Conservation (phyloP, 73 alveolate genomes). For the Paramecium primaurelia region DNA sequence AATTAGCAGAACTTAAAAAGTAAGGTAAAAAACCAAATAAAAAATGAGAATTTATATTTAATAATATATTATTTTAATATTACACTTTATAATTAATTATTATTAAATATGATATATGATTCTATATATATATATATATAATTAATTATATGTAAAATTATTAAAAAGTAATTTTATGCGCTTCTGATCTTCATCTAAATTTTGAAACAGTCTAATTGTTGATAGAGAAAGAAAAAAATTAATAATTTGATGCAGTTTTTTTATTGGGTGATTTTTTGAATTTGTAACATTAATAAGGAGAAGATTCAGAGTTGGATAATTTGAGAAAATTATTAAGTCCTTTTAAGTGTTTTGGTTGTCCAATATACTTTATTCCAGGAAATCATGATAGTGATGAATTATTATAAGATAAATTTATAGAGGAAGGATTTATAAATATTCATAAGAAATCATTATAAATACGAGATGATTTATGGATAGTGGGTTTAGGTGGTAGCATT, state of each 20-base stretch:
- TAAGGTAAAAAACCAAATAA: slow-evolving; percentile 53
- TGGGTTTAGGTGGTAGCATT: background rate
- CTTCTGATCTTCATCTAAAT: background rate
- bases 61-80: background rate
- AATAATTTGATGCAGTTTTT: background rate
- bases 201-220: background rate
- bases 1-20: slow-evolving; percentile 54
- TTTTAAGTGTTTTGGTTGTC: background rate
- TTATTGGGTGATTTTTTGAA: slow-evolving; percentile 25
- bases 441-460: background rate
- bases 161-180: background rate
- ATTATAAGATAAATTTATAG: background rate
- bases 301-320: background rate
- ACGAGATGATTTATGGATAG: background rate
- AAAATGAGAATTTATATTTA: slow-evolving; percentile 25
- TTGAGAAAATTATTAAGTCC: background rate
- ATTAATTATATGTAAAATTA: background rate
- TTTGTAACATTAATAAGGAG: background rate
- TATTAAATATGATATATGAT: background rate
- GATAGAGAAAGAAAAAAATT: background rate
- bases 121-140: no score
- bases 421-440: background rate
- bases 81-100: background rate
- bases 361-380: slow-evolving; percentile 5
- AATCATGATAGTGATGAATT: slow-evolving; percentile 28